phyloP scores from a whole-genome alignment of 2,329 filamentous ascomycete species.

The Colletotrichum theobromicola region DNA sequence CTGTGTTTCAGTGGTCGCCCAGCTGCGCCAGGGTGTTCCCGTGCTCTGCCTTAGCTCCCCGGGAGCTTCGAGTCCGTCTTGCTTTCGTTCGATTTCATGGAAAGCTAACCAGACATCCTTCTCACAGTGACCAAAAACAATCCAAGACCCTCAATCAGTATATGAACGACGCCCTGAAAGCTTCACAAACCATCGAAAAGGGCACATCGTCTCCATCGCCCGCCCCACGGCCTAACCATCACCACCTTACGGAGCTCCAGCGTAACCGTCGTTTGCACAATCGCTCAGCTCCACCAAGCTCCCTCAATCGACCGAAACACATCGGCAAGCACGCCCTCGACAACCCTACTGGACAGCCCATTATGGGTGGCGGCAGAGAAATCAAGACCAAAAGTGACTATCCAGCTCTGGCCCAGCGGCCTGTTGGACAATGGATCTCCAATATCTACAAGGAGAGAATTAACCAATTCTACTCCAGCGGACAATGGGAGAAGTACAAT shows the following conservation, averaged over 20 bases:
- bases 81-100: conserved; percentile 1
- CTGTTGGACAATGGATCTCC: conserved; percentile 80
- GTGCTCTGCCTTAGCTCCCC: conserved; percentile 20
- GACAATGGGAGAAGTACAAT: conserved; percentile 80
- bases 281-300: conserved; percentile 37
- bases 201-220: background rate
- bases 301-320: conserved; percentile 14
- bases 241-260: conserved; percentile 13
- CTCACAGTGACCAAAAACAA: background rate
- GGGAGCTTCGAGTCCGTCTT: conserved; percentile 19
- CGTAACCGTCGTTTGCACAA: conserved; percentile 30
- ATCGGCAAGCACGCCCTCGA: background rate
- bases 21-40: conserved; percentile 18
- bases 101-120: conserved; percentile 11
- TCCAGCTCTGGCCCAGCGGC: conserved; percentile 54
- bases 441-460: conserved; percentile 87
- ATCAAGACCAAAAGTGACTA: conserved; percentile 54
- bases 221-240: background rate
- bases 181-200: background rate
- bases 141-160: conserved; percentile 10
- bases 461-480: conserved; percentile 76
- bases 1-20: conserved; percentile 8
- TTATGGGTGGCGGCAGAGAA: conserved; percentile 57
- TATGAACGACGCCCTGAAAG: conserved; percentile 10
- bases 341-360: conserved; percentile 22